Conservation (phyloP, 208 protist species). For the Leishmania braziliensis region DNA sequence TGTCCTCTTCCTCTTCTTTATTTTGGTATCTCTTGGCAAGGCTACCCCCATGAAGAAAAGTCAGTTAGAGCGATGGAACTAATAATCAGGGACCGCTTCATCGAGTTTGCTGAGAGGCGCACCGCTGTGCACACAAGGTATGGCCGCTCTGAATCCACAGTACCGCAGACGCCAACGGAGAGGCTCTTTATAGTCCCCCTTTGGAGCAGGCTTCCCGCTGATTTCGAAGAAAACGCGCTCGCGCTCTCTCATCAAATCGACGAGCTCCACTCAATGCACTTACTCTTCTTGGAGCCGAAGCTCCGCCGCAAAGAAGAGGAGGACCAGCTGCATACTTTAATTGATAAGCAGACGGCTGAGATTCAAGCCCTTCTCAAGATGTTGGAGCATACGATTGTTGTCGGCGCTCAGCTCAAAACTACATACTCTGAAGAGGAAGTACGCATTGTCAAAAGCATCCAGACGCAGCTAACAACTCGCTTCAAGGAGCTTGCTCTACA, state of each 20-base stretch:
- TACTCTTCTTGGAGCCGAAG: conserved; percentile 47
- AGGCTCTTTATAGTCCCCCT: conserved; percentile 16
- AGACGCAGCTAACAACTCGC: conserved; percentile 45
- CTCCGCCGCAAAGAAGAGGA: conserved; percentile 67
- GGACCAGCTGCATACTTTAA: conserved; percentile 21
- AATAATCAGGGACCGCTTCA: conserved; percentile 35
- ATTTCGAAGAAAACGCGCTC: conserved; percentile 23
- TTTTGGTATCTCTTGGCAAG: conserved; percentile 3
- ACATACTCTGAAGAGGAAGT: conserved; percentile 53
- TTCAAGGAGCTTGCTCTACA: conserved; percentile 41
- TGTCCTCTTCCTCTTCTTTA: neutral
- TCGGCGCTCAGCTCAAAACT: conserved; percentile 42
- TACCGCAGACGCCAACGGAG: neutral
- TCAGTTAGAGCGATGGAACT: neutral
- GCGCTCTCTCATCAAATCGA: conserved; percentile 33
- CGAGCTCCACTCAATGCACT: conserved; percentile 45
- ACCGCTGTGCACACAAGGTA: conserved; percentile 6
- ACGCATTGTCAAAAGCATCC: conserved; percentile 45
- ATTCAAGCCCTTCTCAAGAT: conserved; percentile 59
- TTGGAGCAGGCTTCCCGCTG: conserved; percentile 25
- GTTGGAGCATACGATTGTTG: conserved; percentile 70
- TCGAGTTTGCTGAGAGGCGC: conserved; percentile 33
- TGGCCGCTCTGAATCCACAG: neutral
- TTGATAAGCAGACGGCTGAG: conserved; percentile 45
- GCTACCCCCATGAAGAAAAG: neutral